Evolutionary conservation across 345 rosid genomes (phyloP).

Genomic region (Clarkia xantiana): DNA sequence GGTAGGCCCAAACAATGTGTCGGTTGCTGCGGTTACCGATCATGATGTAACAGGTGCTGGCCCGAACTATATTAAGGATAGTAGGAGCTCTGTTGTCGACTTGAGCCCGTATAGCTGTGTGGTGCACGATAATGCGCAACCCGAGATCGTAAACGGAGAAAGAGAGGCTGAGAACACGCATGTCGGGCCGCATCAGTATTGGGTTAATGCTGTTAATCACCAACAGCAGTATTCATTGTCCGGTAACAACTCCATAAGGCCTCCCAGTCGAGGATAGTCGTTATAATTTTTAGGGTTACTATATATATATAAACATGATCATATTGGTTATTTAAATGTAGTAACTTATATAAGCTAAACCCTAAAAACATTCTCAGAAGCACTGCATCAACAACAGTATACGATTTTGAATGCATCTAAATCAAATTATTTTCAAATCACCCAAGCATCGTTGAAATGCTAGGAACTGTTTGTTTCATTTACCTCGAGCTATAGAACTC

Average conservation of each 20-base stretch:
- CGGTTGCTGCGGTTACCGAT: not conserved
- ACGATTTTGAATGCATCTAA: no score
- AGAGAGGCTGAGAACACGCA: slow-evolving; percentile 5
- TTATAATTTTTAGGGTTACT: no score
- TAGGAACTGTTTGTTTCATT: no score
- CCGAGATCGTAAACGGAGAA: slow-evolving; percentile 13
- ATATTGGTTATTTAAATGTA: no score
- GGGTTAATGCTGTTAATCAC: slow-evolving; percentile 11
- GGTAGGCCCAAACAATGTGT: not conserved
- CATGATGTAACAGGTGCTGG: not conserved
- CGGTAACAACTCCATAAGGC: no score
- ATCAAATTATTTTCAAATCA: no score
- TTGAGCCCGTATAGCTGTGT: slow-evolving; percentile 13
- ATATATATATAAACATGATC: no score
- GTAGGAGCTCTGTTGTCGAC: slow-evolving; percentile 10
- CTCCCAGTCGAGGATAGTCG: no score
- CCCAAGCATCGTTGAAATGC: no score
- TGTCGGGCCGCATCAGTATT: slow-evolving; percentile 7
- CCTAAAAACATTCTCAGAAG: no score
- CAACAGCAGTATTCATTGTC: slow-evolving; percentile 7
- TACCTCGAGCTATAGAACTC: not conserved
- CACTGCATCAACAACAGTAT: no score
- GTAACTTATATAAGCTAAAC: no score
- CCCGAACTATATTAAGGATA: slow-evolving; percentile 3
- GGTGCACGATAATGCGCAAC: slow-evolving; percentile 11